Percentiles rank a stretch among this genome's conserved stretches.
phyloP scores from a whole-genome alignment of 495 filamentous ascomycete genomes.

The Neurospora sp. region DNA sequence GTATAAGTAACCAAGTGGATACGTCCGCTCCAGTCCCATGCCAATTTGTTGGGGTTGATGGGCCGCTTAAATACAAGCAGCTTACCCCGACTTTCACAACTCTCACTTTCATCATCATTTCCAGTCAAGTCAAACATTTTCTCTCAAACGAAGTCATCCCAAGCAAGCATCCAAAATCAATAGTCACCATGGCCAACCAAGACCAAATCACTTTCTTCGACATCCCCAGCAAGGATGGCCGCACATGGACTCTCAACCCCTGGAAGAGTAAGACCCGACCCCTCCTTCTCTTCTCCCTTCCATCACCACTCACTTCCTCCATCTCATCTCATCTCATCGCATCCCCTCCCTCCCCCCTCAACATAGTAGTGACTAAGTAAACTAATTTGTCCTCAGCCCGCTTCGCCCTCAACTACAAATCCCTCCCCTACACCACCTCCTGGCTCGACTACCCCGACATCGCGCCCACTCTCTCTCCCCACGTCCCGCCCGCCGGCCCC shows the following conservation, averaged over 20 bases:
- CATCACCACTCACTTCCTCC: background rate
- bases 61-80: background rate
- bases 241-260: slow-evolving; percentile 49
- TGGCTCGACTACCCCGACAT: slow-evolving; percentile 58
- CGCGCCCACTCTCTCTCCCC: slow-evolving; percentile 16
- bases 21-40: background rate
- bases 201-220: slow-evolving; percentile 42
- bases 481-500: background rate
- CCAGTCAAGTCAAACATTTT: background rate
- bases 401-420: slow-evolving; percentile 50
- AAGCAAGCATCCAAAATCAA: background rate
- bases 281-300: background rate
- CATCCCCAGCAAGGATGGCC: slow-evolving; percentile 37
- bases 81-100: background rate
- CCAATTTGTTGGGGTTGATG: no score
- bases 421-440: slow-evolving; percentile 51
- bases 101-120: background rate
- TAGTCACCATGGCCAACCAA: background rate
- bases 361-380: no score
- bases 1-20: background rate
- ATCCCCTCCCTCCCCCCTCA: background rate
- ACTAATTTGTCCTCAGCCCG: slow-evolving; percentile 31
- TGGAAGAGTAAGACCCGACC: slow-evolving; percentile 40
- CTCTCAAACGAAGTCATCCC: background rate
- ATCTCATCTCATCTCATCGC: background rate